Evolutionary conservation across 169 alveolate genomes (phyloP).

Genomic region (Cryptosporidium sp.): DNA sequence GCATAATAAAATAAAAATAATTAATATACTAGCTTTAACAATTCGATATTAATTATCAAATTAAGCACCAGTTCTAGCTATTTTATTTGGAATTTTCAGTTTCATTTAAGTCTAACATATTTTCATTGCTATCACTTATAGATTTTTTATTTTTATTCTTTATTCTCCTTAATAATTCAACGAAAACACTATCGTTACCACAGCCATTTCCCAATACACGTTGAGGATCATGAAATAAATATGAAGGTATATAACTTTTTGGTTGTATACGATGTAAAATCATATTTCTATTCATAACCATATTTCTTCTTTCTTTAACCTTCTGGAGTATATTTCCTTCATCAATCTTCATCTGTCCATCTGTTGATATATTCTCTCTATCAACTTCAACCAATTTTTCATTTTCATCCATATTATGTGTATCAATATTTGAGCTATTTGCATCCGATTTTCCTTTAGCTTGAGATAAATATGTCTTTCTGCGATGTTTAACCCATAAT

Average conservation of each 20-base stretch:
- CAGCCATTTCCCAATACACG: conserved; percentile 47
- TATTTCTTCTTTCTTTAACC: conserved; percentile 21
- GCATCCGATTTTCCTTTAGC: conserved; percentile 14
- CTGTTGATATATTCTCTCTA: conserved; percentile 1
- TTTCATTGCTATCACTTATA: neutral
- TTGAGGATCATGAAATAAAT: conserved; percentile 60
- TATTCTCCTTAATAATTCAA: conserved; percentile 50
- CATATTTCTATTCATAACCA: conserved; percentile 5
- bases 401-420: conserved; percentile 1
- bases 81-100: neutral
- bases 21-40: neutral
- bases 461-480: conserved; percentile 61
- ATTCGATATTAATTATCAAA: no score
- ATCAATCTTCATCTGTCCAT: neutral
- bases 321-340: conserved; percentile 20
- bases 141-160: conserved; percentile 27
- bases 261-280: conserved; percentile 67
- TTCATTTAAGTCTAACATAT: neutral
- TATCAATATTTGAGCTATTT: neutral
- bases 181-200: conserved; percentile 37
- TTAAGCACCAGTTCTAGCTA: neutral
- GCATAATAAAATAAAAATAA: no score
- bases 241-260: conserved; percentile 70
- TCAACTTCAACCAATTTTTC: neutral
- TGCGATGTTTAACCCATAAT: conserved; percentile 66